Evolutionary conservation across 169 alveolate genomes (phyloP).

Genomic region (Plasmodium coatneyi): DNA sequence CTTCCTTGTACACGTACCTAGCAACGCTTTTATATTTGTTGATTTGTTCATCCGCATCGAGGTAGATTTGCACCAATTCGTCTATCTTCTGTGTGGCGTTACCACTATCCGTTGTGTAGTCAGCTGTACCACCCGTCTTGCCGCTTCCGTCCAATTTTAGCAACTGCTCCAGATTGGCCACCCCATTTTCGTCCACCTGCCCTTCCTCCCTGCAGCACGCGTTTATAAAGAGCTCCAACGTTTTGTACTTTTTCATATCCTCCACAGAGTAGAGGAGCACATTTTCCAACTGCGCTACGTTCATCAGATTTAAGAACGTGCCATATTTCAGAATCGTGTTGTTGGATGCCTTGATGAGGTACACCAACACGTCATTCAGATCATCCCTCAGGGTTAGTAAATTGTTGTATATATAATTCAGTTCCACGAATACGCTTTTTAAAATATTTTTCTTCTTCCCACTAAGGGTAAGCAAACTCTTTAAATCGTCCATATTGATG

Average conservation of each 20-base stretch:
- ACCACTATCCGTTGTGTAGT: background rate
- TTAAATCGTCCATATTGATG: constrained; percentile 38
- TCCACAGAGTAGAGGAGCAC: constrained; percentile 50
- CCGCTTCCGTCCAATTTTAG: background rate
- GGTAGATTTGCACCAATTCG: background rate
- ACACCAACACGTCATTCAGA: constrained; percentile 12
- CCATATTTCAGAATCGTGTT: constrained; percentile 69
- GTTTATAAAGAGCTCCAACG: constrained; percentile 51
- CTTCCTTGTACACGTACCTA: constrained; percentile 63
- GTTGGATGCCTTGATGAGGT: constrained; percentile 42
- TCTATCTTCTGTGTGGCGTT: background rate
- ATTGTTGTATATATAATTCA: constrained; percentile 65
- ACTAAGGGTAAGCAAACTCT: constrained; percentile 29
- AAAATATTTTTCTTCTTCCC: constrained; percentile 15
- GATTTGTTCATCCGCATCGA: constrained; percentile 21
- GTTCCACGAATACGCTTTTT: constrained; percentile 49
- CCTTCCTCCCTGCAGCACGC: background rate
- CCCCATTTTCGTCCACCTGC: background rate
- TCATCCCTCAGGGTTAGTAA: constrained; percentile 57
- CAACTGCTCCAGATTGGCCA: background rate
- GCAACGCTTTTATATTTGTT: constrained; percentile 60
- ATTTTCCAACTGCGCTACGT: constrained; percentile 70
- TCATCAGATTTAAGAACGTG: constrained; percentile 64
- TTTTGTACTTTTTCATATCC: constrained; percentile 34
- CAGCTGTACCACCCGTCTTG: background rate